Evolutionary conservation across 2,329 filamentous ascomycete species (phyloP), one percentile per base, ranked within the genome.

Genomic region (Calonectria henricotiae): DNA sequence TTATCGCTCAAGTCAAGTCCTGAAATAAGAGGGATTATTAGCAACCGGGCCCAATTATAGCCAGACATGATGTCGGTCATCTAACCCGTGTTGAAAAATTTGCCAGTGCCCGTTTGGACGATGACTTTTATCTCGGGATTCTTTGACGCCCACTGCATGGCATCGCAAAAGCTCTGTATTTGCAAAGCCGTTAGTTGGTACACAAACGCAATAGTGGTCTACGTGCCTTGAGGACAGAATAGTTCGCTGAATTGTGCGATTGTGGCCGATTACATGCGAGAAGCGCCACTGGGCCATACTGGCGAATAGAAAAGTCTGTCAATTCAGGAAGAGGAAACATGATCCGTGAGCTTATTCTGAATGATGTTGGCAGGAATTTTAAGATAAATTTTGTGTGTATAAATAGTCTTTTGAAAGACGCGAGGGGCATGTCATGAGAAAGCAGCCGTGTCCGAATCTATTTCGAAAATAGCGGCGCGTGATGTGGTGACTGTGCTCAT

Each of bases 61-160:
- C 27, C 7, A 30, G 27, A 5, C 4, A 30, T 7, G 7, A 30
- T 30, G 27, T 23, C 8, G n/a, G 20, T 13, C 3, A 8, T 25
- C 32, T 15, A 25, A 55, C 51, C 51, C 39, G 51, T 55, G n/a
- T 7, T 55, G 4, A 55, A 55, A 8, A 55, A 55, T 9, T 55
- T 58, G 32, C 51, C 35, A 7, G 51, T 39, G 12, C 51, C 51
- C 7, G 35, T 58, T 12, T 58, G 51, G 12, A 58, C 51, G 3
- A 58, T 58, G 12, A 58, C 51, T 2, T 41, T 58, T 32, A 58
- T 41, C 11, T 58, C 51, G 5, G 20, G 32, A 39, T 58, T 58
- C 0, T 25, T 17, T 3, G 51, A 17, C 3, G 51, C 51, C 51
- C 35, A 58, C 25, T 58, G 39, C 32, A 58, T 17, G 2, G 51